Evolutionary conservation across 2,329 filamentous ascomycete species (phyloP), one percentile per base, ranked within the genome.

Genomic region (Ceratocystiopsis sp.): DNA sequence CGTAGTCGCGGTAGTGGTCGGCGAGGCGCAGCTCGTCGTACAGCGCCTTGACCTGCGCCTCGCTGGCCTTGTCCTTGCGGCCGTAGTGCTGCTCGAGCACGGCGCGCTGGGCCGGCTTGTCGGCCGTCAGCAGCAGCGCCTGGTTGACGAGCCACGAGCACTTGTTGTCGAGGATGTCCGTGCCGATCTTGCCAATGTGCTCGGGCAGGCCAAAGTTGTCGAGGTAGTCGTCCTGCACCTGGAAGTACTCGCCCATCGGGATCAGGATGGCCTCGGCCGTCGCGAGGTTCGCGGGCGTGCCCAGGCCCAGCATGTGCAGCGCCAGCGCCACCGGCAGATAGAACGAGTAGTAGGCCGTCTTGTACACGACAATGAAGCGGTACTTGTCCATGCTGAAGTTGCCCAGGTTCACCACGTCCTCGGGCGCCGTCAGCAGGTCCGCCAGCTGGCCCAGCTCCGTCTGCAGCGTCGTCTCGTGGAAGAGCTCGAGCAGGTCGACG

Each of bases 151-250:
- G 69, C 91, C 91, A 98, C 37, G 84, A 93, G 73, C 91, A 98
- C 74, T 98, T 98, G 75, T 98, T 98, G 68, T 98, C 91, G 71
- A 87, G 80, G 62, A 98, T 98, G 58, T 98, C 91, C 47, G 91
- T 98, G 52, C 91, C 91, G 51, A 96, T 94, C 76, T 98, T 98
- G 63, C 91, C 91, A 59, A 98, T 91, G 57, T 86, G 75, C 56
- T 85, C 77, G 35, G 91, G 86, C 54, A 89, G 79, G 54, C 89
- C 91, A 58, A 91, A 98, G 67, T 93, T 93, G 71, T 98, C 91
- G 42, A 98, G 83, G 67, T 91, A 98, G 69, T 98, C 91, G 62
- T 98, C 91, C 65, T 98, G 91, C 50, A 94, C 76, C 67, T 98
- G 91, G 75, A 98, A 98, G 71, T 98, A 98, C 68, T 96, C 87